Evolutionary conservation across 2,329 filamentous ascomycete species (phyloP).

Genomic region (Exophiala spinifera): DNA sequence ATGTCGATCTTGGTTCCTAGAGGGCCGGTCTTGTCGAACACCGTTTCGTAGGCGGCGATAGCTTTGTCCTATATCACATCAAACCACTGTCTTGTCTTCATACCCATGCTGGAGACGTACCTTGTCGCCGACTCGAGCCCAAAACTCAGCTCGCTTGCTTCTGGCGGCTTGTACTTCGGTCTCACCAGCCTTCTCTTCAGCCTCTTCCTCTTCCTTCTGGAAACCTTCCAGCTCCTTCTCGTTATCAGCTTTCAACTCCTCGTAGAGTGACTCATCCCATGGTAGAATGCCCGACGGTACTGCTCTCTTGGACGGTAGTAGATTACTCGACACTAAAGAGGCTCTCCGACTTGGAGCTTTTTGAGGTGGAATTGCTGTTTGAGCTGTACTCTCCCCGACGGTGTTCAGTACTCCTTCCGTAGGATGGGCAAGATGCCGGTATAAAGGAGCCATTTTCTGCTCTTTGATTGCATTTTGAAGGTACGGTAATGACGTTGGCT

Average conservation of each 20-base stretch:
- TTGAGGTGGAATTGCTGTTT: slow-evolving; percentile 44
- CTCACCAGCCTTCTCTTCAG: slow-evolving; percentile 91
- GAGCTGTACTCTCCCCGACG: slow-evolving; percentile 61
- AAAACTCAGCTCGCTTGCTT: slow-evolving; percentile 94
- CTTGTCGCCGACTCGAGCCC: slow-evolving; percentile 94
- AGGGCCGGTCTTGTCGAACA: slow-evolving; percentile 96
- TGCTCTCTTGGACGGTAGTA: slow-evolving; percentile 66
- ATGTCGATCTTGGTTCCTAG: slow-evolving; percentile 96
- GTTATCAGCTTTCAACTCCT: slow-evolving; percentile 71
- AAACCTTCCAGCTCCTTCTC: slow-evolving; percentile 71
- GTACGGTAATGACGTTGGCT: slow-evolving; percentile 56
- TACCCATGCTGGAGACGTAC: slow-evolving; percentile 33
- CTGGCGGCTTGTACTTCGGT: slow-evolving; percentile 89
- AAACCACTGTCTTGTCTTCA: not conserved
- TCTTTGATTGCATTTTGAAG: slow-evolving; percentile 63
- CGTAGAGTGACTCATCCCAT: slow-evolving; percentile 89
- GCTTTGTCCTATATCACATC: slow-evolving; percentile 73
- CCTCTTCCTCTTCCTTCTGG: slow-evolving; percentile 88
- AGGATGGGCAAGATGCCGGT: slow-evolving; percentile 63
- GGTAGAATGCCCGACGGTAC: slow-evolving; percentile 66
- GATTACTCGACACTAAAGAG: slow-evolving; percentile 63
- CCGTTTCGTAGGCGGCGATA: slow-evolving; percentile 83
- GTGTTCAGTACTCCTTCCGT: slow-evolving; percentile 75
- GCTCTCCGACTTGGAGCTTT: slow-evolving; percentile 55
- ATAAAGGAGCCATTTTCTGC: slow-evolving; percentile 65